Conservation (phyloP, 305 asterid species). For the Solanum hybrid region DNA sequence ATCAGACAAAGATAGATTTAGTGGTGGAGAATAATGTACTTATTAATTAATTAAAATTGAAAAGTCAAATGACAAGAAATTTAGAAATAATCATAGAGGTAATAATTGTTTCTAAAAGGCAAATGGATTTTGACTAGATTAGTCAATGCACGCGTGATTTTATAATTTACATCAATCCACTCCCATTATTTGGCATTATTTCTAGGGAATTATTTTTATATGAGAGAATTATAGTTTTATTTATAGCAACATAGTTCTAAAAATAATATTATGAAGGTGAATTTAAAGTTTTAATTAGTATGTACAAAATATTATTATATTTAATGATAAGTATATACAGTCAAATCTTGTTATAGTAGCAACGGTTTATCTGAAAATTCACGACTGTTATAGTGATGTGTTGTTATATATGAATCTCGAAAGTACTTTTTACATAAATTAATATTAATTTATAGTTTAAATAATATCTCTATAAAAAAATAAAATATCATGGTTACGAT, state of each 20-base stretch:
- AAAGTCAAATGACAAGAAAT: neutral
- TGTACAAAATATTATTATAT: neutral
- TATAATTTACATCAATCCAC: neutral
- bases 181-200: neutral
- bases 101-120: neutral
- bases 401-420: neutral
- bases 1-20: neutral
- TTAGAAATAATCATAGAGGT: neutral
- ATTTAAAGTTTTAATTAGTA: neutral
- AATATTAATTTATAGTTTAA: no score
- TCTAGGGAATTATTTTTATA: neutral
- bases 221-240: neutral
- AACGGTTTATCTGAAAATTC: neutral
- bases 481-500: no score
- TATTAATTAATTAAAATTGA: neutral
- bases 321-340: neutral
- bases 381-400: neutral
- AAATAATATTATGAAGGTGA: neutral
- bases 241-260: neutral
- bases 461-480: no score
- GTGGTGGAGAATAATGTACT: neutral
- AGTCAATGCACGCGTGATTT: constrained; percentile 5
- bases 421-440: no score
- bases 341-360: neutral
- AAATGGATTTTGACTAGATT: neutral